Evolutionary conservation across 2,329 filamentous ascomycete genomes (phyloP).

Genomic region (Beauveria bassiana): DNA sequence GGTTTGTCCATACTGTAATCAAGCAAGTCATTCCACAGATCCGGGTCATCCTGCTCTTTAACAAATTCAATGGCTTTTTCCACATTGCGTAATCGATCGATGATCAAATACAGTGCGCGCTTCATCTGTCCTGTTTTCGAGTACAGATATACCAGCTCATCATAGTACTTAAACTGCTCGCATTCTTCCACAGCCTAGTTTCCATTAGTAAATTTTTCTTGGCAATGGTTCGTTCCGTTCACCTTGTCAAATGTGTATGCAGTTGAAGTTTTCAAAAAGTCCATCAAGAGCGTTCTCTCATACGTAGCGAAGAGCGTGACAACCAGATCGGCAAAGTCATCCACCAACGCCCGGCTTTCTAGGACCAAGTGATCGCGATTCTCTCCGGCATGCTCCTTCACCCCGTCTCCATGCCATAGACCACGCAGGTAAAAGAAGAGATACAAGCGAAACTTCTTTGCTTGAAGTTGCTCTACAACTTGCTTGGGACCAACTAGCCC

Average conservation of each 20-base stretch:
- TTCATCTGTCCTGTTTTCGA: constrained; percentile 94
- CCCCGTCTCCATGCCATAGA: constrained; percentile 71
- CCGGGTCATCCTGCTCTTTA: constrained; percentile 84
- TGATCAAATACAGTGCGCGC: constrained; percentile 83
- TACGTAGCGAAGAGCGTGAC: constrained; percentile 81
- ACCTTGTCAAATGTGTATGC: constrained; percentile 80
- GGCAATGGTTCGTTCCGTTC: constrained; percentile 2
- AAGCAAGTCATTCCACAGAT: constrained; percentile 90
- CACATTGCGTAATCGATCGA: constrained; percentile 85
- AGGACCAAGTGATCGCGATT: constrained; percentile 48
- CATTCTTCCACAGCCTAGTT: constrained; percentile 63
- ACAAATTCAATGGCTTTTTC: constrained; percentile 90
- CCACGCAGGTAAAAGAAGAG: constrained; percentile 87
- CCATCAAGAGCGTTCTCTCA: constrained; percentile 72
- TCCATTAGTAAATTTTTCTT: not conserved
- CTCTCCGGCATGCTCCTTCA: constrained; percentile 45
- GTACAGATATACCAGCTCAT: constrained; percentile 90
- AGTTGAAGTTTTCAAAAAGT: constrained; percentile 77
- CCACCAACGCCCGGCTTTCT: constrained; percentile 63
- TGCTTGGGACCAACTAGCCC: constrained; percentile 72
- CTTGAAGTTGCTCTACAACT: constrained; percentile 71
- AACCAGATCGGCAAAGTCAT: constrained; percentile 79
- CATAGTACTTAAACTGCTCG: constrained; percentile 71
- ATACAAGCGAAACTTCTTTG: constrained; percentile 61
- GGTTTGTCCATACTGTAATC: constrained; percentile 98